Base-by-base conservation (phyloP, 257 asterid genomes). In the Scutellaria barbata region DNA sequence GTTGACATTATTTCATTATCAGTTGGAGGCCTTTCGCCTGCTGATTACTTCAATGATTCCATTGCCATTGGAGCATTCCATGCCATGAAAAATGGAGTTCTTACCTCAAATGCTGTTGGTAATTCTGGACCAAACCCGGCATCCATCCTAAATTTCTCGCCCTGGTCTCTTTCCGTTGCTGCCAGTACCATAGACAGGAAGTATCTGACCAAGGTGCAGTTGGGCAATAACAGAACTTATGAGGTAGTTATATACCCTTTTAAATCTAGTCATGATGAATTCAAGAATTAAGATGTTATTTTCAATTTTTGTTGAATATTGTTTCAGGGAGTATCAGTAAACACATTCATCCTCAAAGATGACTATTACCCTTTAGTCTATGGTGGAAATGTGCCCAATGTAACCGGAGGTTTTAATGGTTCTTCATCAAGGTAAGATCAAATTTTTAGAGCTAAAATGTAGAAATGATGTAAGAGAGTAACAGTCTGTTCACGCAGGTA, bases 1-100 rank as follows among this genome's bases (percentile, higher is more conserved):
- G 83, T 80, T 1, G 83, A 74, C 78, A 61, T 83, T 35, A 76
- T 80, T 8, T 80, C 85, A 3, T 4, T 83, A 4, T 80, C 88
- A 0, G 65, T 82, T 0, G 89, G 89, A 20, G 83, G 82, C 25
- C 25, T 25, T 33, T 20, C 42, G 8, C 58, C 76, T 17, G 8
- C 30, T 0, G 81, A 77, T 58, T 80, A 80, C 68, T 69, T 73
- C 17, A 74, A 68, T 0, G 82, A 81, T 60, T 53, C 80, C 0
- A 74, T 77, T 0, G 85, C 82, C 9, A 81, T 74, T 11, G 85
- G 82, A 10, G 77, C 82, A 5, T 81, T 77, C 33, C 82, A 76
- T 58, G 71, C 79, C 16, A 76, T 80, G 84, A 76, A 76, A 54
- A 63, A 76, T 9, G 85, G 80, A 39, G 41, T 77, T 12, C 67